Base-by-base conservation (phyloP, 345 rosid genomes). In the Viola odorata region DNA sequence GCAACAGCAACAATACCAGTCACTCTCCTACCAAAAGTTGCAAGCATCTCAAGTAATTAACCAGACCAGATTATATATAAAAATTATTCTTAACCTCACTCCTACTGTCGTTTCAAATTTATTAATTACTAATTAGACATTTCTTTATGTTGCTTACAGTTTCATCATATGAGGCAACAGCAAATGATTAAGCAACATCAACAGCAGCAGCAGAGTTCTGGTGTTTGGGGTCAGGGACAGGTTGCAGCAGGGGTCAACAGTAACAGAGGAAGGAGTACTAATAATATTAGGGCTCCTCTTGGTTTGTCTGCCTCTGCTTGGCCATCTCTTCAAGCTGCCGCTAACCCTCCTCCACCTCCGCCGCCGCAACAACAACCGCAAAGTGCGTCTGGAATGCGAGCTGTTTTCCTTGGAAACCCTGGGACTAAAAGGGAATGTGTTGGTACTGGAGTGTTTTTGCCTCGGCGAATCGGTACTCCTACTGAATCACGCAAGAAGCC, bases 361-460 rank as follows among this genome's bases (percentile, higher is more conserved):
- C 32, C 1, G 2, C 56, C 55, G 14, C 79, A 67, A 15, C 63
- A 61, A 4, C 82, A 55, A 6, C 11, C 23, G 13, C 71, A 67
- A 58, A 64, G 54, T 41, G 80, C 82, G 55, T 74, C 86, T 4
- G 78, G 74, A 42, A 81, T 82, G 96, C 72, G 81, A 23, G 82
- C 88, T 53, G 84, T 81, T 12, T 77, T 85, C 41, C 81, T 84
- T 9, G 86, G 88, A 5, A 58, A 77, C 13, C 68, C 73, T 0
- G 44, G 75, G n/a, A 77, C 51, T 0, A 85, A 83, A 73, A 74
- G 76, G 37, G 85, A 79, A 58, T 82, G 80, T 48, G 73, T 95
- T 5, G 99, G 97, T 3, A 92, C 99, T 3, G 97, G 96, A 7
- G 97, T 92, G 4, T 92, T 92, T 81, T 66, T 90, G 53, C 99